Evolutionary conservation across 805 yeast genomes (phyloP).

Genomic region (Wickerhamiella cacticola): DNA sequence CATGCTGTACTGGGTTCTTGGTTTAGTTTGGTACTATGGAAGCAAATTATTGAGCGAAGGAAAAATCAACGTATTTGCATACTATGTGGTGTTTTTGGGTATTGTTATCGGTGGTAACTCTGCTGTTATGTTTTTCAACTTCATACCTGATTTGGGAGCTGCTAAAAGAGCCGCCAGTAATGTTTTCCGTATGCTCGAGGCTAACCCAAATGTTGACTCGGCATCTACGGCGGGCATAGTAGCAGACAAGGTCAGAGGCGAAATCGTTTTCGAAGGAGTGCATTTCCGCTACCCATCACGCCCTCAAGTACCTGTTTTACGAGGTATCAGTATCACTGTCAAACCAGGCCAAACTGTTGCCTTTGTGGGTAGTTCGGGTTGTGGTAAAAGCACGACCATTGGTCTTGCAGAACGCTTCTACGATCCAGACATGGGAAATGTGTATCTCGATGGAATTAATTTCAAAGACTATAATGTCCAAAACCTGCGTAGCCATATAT

Average conservation of each 20-base stretch:
- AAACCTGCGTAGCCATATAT: conserved; percentile 36
- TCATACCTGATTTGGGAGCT: conserved; percentile 35
- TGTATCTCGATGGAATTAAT: conserved; percentile 36
- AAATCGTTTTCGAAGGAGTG: conserved; percentile 45
- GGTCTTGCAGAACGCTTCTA: conserved; percentile 30
- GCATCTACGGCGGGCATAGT: conserved; percentile 25
- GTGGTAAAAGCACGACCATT: conserved; percentile 51
- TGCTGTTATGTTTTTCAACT: conserved; percentile 26
- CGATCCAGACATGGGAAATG: conserved; percentile 34
- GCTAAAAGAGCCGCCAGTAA: conserved; percentile 31
- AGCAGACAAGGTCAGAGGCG: conserved; percentile 34
- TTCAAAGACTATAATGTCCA: conserved; percentile 35
- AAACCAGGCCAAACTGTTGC: conserved; percentile 43
- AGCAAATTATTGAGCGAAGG: conserved; percentile 19
- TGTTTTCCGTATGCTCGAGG: conserved; percentile 26
- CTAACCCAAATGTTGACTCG: conserved; percentile 28
- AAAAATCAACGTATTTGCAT: conserved; percentile 18
- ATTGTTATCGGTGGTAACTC: conserved; percentile 14
- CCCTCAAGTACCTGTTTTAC: conserved; percentile 38
- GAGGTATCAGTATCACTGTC: conserved; percentile 39
- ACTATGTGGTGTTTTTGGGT: conserved; percentile 22
- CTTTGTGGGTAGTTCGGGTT: conserved; percentile 55
- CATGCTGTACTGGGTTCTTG: conserved; percentile 20
- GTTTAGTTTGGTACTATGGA: conserved; percentile 26
- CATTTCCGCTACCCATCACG: conserved; percentile 57